Percentiles rank a stretch among this genome's conserved stretches.
phyloP scores from a whole-genome alignment of 2,329 filamentous ascomycete genomes.

The Aspergillus udagawae region DNA sequence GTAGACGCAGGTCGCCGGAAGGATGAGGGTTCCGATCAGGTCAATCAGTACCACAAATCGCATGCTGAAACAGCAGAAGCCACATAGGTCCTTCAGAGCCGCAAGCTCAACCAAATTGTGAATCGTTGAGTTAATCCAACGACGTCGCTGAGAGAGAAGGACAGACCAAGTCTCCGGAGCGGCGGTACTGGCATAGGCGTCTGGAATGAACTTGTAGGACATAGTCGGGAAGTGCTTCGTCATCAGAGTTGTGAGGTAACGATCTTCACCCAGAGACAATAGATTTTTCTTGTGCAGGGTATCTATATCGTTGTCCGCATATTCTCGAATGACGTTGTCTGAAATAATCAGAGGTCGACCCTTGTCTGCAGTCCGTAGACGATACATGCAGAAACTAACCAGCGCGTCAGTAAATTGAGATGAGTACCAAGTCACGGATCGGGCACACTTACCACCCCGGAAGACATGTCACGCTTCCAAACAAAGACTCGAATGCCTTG shows the following conservation, averaged over 20 bases:
- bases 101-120: conserved; percentile 93
- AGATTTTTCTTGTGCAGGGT: conserved; percentile 95
- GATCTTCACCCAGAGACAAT: conserved; percentile 90
- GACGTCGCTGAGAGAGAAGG: conserved; percentile 91
- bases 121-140: conserved; percentile 99
- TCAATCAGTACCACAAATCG: conserved; percentile 94
- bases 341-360: conserved; percentile 93
- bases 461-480: conserved; percentile 96
- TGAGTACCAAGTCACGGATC: not conserved
- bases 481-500: conserved; percentile 96
- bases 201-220: conserved; percentile 93
- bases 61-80: conserved; percentile 99
- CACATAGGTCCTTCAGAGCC: conserved; percentile 87
- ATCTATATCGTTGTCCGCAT: conserved; percentile 83
- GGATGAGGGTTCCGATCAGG: conserved; percentile 84
- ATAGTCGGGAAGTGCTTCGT: conserved; percentile 94
- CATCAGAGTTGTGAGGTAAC: conserved; percentile 95
- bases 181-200: conserved; percentile 89
- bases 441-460: conserved; percentile 80
- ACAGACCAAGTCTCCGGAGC: conserved; percentile 94
- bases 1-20: conserved; percentile 84
- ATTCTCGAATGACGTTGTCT: conserved; percentile 81
- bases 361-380: conserved; percentile 86
- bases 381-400: conserved; percentile 95
- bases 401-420: conserved; percentile 34